Conservation (phyloP, 352 stramenopile species). For the Phytophthora kernoviae region DNA sequence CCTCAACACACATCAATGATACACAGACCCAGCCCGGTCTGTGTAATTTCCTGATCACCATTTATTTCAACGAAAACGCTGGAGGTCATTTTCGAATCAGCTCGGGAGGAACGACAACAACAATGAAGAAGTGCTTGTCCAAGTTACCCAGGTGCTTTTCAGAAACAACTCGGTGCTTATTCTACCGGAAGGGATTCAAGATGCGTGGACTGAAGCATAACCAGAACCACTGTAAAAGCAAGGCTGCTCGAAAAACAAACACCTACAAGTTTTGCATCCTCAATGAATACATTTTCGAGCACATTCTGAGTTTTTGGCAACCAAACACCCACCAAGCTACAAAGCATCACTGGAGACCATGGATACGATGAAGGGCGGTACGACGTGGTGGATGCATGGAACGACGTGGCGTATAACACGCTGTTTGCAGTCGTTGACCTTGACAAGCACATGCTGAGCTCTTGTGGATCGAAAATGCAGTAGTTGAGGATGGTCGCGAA, state of each 20-base stretch:
- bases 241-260: conserved; percentile 2
- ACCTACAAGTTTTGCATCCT: conserved; percentile 14
- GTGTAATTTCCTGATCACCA: too few species aligned
- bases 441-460: conserved; percentile 14
- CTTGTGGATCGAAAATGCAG: conserved; percentile 8
- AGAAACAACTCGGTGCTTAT: too few species aligned
- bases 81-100: too few species aligned
- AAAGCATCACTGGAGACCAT: conserved; percentile 8
- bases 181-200: conserved; percentile 4
- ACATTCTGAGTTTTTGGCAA: conserved; percentile 22
- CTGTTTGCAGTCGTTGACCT: conserved; percentile 13
- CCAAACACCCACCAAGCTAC: conserved; percentile 19
- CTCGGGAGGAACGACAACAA: too few species aligned
- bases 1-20: too few species aligned
- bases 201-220: conserved; percentile 6
- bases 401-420: too few species aligned
- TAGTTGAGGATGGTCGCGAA: conserved; percentile 1
- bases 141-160: too few species aligned
- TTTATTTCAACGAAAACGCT: too few species aligned
- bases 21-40: too few species aligned
- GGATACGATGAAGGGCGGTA: too few species aligned
- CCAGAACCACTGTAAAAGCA: conserved; percentile 10
- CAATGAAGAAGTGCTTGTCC: too few species aligned
- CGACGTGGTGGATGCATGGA: too few species aligned
- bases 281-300: conserved; percentile 10